phyloP scores from a whole-genome alignment of 805 yeast genomes.

The Hanseniaspora guilliermondii region DNA sequence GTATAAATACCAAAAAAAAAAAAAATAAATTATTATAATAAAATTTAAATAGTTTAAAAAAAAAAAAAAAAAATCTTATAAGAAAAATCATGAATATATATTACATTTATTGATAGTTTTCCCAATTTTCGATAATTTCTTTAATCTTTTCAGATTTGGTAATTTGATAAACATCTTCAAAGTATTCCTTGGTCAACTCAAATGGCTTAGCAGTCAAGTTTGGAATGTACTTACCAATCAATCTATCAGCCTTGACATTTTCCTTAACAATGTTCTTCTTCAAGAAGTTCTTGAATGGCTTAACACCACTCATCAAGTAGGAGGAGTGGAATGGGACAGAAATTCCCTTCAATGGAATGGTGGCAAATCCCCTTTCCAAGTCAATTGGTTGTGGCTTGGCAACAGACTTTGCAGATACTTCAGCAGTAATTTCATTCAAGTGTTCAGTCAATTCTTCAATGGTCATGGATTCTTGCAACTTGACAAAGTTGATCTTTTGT shows the following conservation, averaged over 20 bases:
- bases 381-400: slow-evolving; percentile 96
- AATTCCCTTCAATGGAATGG: slow-evolving; percentile 94
- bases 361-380: slow-evolving; percentile 94
- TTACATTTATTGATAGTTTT: slow-evolving; percentile 42
- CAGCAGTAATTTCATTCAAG: slow-evolving; percentile 73
- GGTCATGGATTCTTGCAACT: slow-evolving; percentile 68
- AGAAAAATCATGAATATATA: neutral
- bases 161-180: slow-evolving; percentile 85
- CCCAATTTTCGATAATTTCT: slow-evolving; percentile 91
- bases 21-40: neutral
- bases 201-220: slow-evolving; percentile 97
- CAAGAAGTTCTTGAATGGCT: slow-evolving; percentile 96
- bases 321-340: slow-evolving; percentile 99
- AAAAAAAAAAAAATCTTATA: neutral
- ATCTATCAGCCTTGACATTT: slow-evolving; percentile 86
- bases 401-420: slow-evolving; percentile 64
- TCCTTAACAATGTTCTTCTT: slow-evolving; percentile 89
- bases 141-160: slow-evolving; percentile 88
- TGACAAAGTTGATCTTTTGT: slow-evolving; percentile 86
- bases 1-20: neutral
- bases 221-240: slow-evolving; percentile 93
- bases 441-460: slow-evolving; percentile 83
- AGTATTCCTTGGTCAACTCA: slow-evolving; percentile 89
- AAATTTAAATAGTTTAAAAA: neutral
- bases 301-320: slow-evolving; percentile 96